Base-by-base conservation (phyloP, 805 yeast species). In the Ogataea thermomethanolica region DNA sequence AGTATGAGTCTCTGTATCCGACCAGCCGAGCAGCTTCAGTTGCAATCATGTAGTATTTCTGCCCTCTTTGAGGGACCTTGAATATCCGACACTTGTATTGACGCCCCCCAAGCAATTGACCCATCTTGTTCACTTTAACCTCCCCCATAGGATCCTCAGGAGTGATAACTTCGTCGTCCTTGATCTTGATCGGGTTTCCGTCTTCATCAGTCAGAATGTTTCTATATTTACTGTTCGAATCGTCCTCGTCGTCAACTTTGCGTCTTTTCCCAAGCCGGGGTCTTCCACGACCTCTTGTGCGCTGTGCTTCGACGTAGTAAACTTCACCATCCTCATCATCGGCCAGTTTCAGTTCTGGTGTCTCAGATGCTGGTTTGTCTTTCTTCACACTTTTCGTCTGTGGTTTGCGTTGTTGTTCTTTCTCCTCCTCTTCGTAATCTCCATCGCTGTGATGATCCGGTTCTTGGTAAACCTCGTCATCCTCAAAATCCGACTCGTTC, bases 21-120 rank as follows among this genome's bases (percentile, higher is more conserved):
- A 91, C 88, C 55, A 91, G 79, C 51, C 98, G 76, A 1, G 99
- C 97, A 2, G 96, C 96, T 58, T 93, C 99, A 0, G 98, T 90
- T 2, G 95, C 82, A 34, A 93, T 76, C 95, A 91, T 90, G 62
- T 78, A 93, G 43, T 81, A 70, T 49, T 81, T 72, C 14, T 79
- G 76, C 7, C 95, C 96, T 40, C 78, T 70, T 4, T 78, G 81
- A 29, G 67, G 57, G 7, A 84, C 69, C 5, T 79, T 80, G 61
- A 85, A 85, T 0, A 84, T 74, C 45, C 81, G 75, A 40, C 82
- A 79, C 44, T 90, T 71, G 66, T 76, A 91, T 54, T 78, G 76
- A 48, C 97, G 74, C 12, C 79, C 90, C 4, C 84, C 95, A 31
- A 62, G 58, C 44, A 91, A 67, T 33, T 72, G 70, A 22, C 98